These are phyloP conservation scores for Chrysanthemum lavandulifolium DNA, from an alignment of 129 eudicot genomes.

Conservation along the genomic window DNA sequence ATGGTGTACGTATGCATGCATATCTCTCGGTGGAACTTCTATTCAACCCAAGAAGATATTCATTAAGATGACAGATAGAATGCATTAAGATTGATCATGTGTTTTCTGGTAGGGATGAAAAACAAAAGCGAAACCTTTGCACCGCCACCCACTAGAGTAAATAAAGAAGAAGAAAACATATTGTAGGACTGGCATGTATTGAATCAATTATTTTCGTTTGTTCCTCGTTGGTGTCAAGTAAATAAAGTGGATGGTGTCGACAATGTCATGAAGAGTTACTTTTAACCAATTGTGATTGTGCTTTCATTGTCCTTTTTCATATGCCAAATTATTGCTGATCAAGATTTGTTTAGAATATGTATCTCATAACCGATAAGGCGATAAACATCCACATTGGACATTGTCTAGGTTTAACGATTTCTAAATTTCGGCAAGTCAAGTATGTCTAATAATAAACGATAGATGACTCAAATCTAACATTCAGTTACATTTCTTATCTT, in stretches of 20 bases:
- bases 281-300: not conserved
- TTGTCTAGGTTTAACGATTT: not conserved
- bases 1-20: no score
- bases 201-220: constrained; percentile 8
- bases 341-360: constrained; percentile 3
- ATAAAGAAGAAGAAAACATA: constrained; percentile 3
- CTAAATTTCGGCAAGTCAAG: not conserved
- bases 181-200: not conserved
- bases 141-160: constrained; percentile 8
- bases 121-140: constrained; percentile 17
- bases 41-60: not conserved
- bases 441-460: not conserved
- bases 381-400: not conserved
- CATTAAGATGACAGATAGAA: constrained; percentile 12
- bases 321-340: constrained; percentile 15
- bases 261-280: constrained; percentile 2
- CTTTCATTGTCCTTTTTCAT: constrained; percentile 13
- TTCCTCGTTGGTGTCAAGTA: not conserved
- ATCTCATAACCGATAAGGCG: not conserved
- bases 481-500: no score
- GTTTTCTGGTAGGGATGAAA: not conserved
- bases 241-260: constrained; percentile 19
- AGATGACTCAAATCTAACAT: not conserved
- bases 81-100: not conserved
- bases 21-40: no score